Evolutionary conservation across 768 basidiomycete species (phyloP), one percentile per base, ranked within the genome.

Genomic region (Tubosaeta sp.): DNA sequence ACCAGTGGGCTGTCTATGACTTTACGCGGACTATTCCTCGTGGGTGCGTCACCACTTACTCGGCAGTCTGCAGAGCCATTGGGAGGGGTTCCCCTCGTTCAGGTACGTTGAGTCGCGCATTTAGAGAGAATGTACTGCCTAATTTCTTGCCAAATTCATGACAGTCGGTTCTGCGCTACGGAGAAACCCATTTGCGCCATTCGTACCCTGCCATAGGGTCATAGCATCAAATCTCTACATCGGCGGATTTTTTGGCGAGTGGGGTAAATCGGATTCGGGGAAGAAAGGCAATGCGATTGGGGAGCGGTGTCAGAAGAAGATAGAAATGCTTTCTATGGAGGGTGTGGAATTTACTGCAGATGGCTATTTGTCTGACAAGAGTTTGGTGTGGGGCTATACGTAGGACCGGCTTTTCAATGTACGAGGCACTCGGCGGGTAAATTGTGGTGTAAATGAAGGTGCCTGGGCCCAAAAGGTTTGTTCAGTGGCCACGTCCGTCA

Each of bases 161-260:
- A 50, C 14, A 81, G 85, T 85, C n/a, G 86, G 86, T 17, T 74
- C 70, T 31, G 86, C 85, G 0, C 67, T 88, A 26, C 73, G 81
- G 38, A 74, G 72, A 46, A 87, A 88, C 58, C 85, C 86, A 0
- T 88, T 87, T 64, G 76, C 77, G 5, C 86, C 86, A 0, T 76
- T 72, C 52, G 74, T 88, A 5, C 86, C 86, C 0, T 88, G 86
- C 54, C 86, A 88, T 59, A 79, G 86, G 32, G 76, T 88, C 48
- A 78, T 88, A 13, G 82, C 84, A 0, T 79, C 83, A 0, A 79
- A 75, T 55, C 63, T 76, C 11, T 84, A 74, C 49, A 71, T 86
- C 12, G 85, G 84, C 3, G 86, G 86, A 0, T 86, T 82, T 61
- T 71, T 67, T 37, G 85, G 84, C 16, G 80, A 85, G 64, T 84